Evolutionary conservation across 164 flowering plant genomes (phyloP), one percentile per base, ranked within the genome.

Genomic region (Stephania japonica): DNA sequence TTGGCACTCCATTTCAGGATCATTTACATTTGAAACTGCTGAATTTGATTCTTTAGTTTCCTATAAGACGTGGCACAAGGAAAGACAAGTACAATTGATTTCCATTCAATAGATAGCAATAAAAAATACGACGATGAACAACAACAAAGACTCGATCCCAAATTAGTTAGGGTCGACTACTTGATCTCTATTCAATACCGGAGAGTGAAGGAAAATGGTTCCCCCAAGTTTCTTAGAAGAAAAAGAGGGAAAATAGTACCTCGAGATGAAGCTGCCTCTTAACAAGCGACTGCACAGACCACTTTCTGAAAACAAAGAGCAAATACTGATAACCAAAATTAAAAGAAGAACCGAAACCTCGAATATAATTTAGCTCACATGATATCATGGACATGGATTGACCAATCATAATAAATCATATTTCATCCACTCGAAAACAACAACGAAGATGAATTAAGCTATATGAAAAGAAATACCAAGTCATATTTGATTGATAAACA

Each of bases 361-460:
- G 12, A 70, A 61, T 10, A 0, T 7, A 67, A 11, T 32, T 32
- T 10, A n/a, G 41, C 9, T 44, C 50, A 14, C n/a, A 3, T 68
- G 12, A 14, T 41, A 18, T 87, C 92, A 90, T 85, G 18, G 97
- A 90, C 70, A 90, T 75, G 6, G 91, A 93, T 21, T 91, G 85
- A 81, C 85, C 85, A 62, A 69, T 80, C 8, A 86, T 87, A 72
- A 80, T 67, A 16, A 59, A 73, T 49, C 8, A 62, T 85, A 76
- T 85, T 27, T 59, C 77, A 61, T n/a, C 62, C 32, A 18, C 50
- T 41, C 11, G 14, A 38, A 70, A 49, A 71, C 12, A 23, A 62
- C 69, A 61, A 61, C 16, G 18, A 41, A 42, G 38, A 32, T 32
- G 38, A 32, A 32, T 32, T 32, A 4, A 32, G 4, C 38, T 32